Evolutionary conservation across 768 basidiomycete genomes (phyloP), one percentile per base, ranked within the genome.

Genomic region (Steccherinum ochraceum): DNA sequence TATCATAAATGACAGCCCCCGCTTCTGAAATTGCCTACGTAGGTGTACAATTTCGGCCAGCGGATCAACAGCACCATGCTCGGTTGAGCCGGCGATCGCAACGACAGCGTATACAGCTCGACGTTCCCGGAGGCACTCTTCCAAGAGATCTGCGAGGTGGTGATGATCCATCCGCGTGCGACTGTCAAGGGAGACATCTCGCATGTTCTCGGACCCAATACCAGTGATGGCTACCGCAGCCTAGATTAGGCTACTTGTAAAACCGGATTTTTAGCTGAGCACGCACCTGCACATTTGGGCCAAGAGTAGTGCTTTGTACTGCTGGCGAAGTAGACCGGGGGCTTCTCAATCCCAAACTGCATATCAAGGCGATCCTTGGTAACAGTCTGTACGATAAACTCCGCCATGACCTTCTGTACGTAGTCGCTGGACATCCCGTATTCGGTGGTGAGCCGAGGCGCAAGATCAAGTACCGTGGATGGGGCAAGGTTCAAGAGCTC

Each of bases 281-380:
- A 60, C 65, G 45, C 52, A 74, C 75, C 70, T 20, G 71, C 68
- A 18, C 65, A 66, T 57, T 77, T 77, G 12, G 73, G 73, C 76
- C 76, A 77, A 1, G 74, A 75, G 48, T 72, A 75, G 56, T 76
- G 73, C 16, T 64, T 66, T 4, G 72, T 69, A 39, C 50, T 60
- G 1, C 65, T 52, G n/a, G 66, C 56, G 5, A 69, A 42, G 42
- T 66, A 67, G 24, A 35, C 30, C 30, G 30, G 30, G 7, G 30
- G 7, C 30, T 35, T 35, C 30, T 35, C 30, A 25, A 69, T 56
- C 5, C 54, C 54, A 42, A 52, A 68, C n/a, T 61, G 46, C 11
- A 48, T 42, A 50, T 60, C 60, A 3, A 71, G 52, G 0, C 46
- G 52, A 5, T 72, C 64, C 53, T 72, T 73, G 3, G 70, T 68